Percentiles rank a stretch among this genome's conserved stretches.
phyloP scores from a whole-genome alignment of 2,329 filamentous ascomycete genomes.

The Phyllachora maydis region DNA sequence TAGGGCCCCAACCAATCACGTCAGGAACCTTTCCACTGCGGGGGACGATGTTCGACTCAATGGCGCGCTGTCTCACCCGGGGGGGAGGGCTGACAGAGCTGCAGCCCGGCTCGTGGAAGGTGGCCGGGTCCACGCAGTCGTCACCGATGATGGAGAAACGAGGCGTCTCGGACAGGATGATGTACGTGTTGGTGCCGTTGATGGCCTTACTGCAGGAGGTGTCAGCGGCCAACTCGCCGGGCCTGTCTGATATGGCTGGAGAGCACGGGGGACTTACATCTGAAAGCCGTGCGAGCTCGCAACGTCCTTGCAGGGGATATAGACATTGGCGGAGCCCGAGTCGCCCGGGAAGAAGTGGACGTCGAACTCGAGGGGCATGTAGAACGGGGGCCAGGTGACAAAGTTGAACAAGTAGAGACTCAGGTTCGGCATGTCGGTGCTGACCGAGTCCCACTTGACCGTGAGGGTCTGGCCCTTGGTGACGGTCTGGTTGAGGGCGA shows the following conservation, averaged over 20 bases:
- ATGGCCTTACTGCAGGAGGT: conserved; percentile 14
- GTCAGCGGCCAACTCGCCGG: conserved; percentile 1
- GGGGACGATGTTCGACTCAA: conserved; percentile 8
- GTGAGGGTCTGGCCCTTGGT: conserved; percentile 12
- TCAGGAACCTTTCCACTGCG: conserved; percentile 6
- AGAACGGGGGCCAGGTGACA: conserved; percentile 19
- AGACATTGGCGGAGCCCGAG: conserved; percentile 12
- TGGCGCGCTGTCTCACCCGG: too few relatives aligned
- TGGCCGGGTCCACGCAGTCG: conserved; percentile 10
- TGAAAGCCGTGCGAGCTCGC: conserved; percentile 16
- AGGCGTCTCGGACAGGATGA: conserved; percentile 19
- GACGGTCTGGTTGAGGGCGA: conserved; percentile 14
- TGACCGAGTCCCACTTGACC: conserved; percentile 16
- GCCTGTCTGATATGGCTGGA: too few relatives aligned
- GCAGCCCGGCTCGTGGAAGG: too few relatives aligned
- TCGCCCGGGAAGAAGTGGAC: conserved; percentile 12
- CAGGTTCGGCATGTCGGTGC: conserved; percentile 17
- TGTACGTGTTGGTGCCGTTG: conserved; percentile 21
- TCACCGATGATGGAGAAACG: conserved; percentile 14
- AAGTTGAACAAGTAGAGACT: conserved; percentile 22
- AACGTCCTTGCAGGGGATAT: conserved; percentile 15
- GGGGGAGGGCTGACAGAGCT: too few relatives aligned
- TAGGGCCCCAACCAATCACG: conserved; percentile 5
- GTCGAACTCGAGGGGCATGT: conserved; percentile 13
- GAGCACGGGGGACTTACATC: conserved; percentile 12